Evolutionary conservation across 805 yeast species (phyloP), one percentile per base, ranked within the genome.

Genomic region (Sugiyamaella boreocaroliniensis): DNA sequence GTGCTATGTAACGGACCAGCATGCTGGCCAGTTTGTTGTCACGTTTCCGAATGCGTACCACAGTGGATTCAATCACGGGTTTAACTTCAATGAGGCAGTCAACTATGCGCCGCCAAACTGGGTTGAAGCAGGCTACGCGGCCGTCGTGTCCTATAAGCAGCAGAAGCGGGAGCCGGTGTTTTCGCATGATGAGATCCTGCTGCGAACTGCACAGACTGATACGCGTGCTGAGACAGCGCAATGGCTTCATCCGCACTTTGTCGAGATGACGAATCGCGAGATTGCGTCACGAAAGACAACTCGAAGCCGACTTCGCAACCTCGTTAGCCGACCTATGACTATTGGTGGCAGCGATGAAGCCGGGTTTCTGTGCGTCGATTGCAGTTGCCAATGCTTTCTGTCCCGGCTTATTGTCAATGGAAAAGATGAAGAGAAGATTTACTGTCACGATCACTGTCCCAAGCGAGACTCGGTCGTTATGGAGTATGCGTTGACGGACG

Each of bases 11-110:
- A 87, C 86, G 0, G 79, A 86, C 58, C 97, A 89, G 64, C 70
- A 79, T 14, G 83, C 92, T 0, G 87, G 87, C 51, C 96, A 89
- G 63, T 86, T 83, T 62, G 80, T 89, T 15, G 76, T 89, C 1
- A 87, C 96, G 0, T 89, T 84, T 63, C 97, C 97, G 1, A 84
- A 84, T 66, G 93, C 92, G 12, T 89, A 86, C 63, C 95, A 88
- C 69, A 83, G 93, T 1, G 95, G 96, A 0, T 87, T 89, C 68
- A 89, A 89, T 63, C 80, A 83, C 58, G 96, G 96, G 0, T 87
- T 79, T 65, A 90, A 90, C 65, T 63, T 66, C 50, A 69, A 69
- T 50, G 74, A 70, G 53, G 74, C 74, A 0, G 74, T 71, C 20
- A 71, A 71, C 52, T 71, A 68, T 51, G 73, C 73, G 1, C 73